These are phyloP conservation scores for Phallus indusiatus DNA, from an alignment of 768 basidiomycete species.

Conservation along the genomic window DNA sequence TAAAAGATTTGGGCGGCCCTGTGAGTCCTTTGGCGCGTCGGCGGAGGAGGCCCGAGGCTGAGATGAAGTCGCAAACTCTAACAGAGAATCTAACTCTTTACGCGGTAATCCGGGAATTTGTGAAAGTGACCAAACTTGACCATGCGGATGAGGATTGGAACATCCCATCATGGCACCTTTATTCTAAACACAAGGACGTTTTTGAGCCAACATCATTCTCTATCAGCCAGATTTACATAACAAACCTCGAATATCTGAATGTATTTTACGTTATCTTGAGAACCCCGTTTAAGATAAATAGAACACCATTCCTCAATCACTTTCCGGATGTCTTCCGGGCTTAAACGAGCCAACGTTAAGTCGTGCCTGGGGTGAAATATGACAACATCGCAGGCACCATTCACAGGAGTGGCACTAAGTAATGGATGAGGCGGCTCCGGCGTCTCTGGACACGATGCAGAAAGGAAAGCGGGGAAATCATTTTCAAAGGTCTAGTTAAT, in stretches of 20 bases:
- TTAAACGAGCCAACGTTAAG: constrained; percentile 66
- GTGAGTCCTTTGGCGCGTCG: constrained; percentile 45
- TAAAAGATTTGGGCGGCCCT: constrained; percentile 57
- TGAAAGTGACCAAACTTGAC: constrained; percentile 80
- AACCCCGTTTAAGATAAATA: constrained; percentile 51
- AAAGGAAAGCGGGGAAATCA: constrained; percentile 74
- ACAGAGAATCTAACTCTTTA: constrained; percentile 52
- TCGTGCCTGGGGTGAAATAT: constrained; percentile 84
- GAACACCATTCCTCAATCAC: constrained; percentile 69
- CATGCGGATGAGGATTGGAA: constrained; percentile 90
- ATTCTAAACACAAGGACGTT: constrained; percentile 40
- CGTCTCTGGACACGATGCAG: constrained; percentile 45
- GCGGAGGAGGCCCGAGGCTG: constrained; percentile 26
- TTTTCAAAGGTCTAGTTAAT: constrained; percentile 48
- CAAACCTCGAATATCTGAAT: constrained; percentile 85
- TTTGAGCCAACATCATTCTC: not conserved
- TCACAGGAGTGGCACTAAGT: constrained; percentile 53
- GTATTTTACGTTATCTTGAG: constrained; percentile 60
- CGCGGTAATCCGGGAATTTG: constrained; percentile 61
- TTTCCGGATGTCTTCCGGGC: constrained; percentile 42
- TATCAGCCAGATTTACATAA: not conserved
- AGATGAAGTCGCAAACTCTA: constrained; percentile 32
- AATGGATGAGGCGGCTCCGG: constrained; percentile 51
- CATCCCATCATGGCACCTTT: constrained; percentile 95
- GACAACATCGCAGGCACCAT: constrained; percentile 82